A percentile compares a stretch with the other conserved stretches of the same genome.
Conservation (phyloP, 75 land plant genomes). For the Picea sitchensis region DNA sequence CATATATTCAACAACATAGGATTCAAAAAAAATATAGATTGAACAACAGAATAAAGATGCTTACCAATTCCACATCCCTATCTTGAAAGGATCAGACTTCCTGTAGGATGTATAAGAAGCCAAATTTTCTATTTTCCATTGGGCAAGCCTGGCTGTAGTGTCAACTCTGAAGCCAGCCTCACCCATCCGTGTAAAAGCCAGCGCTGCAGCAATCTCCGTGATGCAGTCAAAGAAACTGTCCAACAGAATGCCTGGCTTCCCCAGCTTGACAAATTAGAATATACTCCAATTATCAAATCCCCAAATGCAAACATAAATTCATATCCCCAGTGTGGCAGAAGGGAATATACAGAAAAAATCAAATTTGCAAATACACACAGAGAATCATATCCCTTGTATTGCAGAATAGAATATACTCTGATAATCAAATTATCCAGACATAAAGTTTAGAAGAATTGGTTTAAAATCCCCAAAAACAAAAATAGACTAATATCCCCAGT, state of each 20-base stretch:
- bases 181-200: conserved; percentile 54
- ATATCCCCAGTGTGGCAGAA: not conserved
- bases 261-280: conserved; percentile 39
- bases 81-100: conserved; percentile 75
- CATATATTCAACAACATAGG: not conserved
- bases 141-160: conserved; percentile 75
- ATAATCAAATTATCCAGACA: too few relatives aligned
- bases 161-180: conserved; percentile 64
- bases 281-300: not conserved
- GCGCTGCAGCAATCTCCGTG: conserved; percentile 61
- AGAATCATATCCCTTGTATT: too few relatives aligned
- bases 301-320: conserved; percentile 4
- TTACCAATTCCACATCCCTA: conserved; percentile 85
- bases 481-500: too few relatives aligned
- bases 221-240: conserved; percentile 70
- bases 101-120: conserved; percentile 56
- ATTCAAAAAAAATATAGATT: not conserved
- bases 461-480: too few relatives aligned
- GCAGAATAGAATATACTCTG: too few relatives aligned
- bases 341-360: too few relatives aligned
- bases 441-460: too few relatives aligned
- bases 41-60: not conserved
- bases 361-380: too few relatives aligned
- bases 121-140: conserved; percentile 77
- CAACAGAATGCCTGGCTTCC: conserved; percentile 42